Evolutionary conservation across 2,329 filamentous ascomycete species (phyloP), one percentile per base, ranked within the genome.

Genomic region (Pestalotiopsis fici): DNA sequence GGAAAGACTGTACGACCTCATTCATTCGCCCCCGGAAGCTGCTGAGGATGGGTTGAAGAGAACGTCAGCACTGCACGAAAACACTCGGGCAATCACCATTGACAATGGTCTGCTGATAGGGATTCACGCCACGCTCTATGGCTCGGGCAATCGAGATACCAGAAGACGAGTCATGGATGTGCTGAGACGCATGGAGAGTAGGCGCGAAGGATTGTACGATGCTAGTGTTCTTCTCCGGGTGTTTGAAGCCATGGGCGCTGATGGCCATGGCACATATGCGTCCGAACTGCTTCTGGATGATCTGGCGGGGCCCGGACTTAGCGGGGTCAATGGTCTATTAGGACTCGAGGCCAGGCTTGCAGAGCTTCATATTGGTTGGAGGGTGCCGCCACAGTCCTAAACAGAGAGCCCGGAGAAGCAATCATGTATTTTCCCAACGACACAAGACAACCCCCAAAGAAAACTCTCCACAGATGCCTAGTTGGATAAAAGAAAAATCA

Each of bases 131-230:
- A 50, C 47, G 9, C 6, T 66, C 3, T 64, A 59, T 25, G 47
- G 27, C 27, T 27, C 59, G 3, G 28, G 39, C 5, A 39, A 61
- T 27, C 21, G 47, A 6, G 54, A 56, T 35, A 54, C 59, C 39
- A 50, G 60, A 4, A 35, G 65, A 15, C 64, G 67, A 18, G 67
- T 43, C 9, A 59, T 64, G n/a, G 54, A 28, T 43, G 37, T 66
- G n/a, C 37, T 68, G 7, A 15, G 59, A 21, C 39, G 60, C 2
- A 43, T 68, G 18, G 18, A 43, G 13, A 39, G 43, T n/a, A 64
- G 55, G 64, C 50, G 35, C 54, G 65, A 68, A 54, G 60, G 64
- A 12, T 7, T 68, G 21, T 68, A 66, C 21, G 35, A 64, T 27
- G 67, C 64, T n/a, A 15, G 13, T 15, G 50, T 21, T 3, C 39